These are phyloP conservation scores for Phoma sp. DNA, from an alignment of 2,329 filamentous ascomycete genomes.

Conservation along the genomic window DNA sequence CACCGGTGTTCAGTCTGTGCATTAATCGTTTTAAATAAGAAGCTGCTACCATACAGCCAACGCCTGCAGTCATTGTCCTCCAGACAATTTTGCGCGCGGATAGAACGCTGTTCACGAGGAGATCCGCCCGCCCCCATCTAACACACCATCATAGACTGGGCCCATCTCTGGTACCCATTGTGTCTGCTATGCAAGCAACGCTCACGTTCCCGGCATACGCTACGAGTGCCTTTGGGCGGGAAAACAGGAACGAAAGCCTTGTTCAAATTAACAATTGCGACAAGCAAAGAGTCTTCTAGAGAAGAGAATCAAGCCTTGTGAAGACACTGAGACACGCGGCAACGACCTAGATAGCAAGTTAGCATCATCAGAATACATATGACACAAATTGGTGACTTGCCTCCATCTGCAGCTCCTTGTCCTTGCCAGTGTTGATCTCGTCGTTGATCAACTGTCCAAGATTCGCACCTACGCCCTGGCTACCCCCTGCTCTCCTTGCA, in stretches of 20 bases:
- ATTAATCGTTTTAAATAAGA: conserved; percentile 28
- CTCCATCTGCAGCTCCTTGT: conserved; percentile 95
- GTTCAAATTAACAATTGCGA: conserved; percentile 15
- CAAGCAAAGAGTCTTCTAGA: conserved; percentile 60
- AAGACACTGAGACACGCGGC: conserved; percentile 97
- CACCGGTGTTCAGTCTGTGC: conserved; percentile 9
- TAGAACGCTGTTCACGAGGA: conserved; percentile 37
- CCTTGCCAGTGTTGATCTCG: conserved; percentile 84
- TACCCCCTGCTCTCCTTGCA: conserved; percentile 75
- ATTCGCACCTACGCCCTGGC: conserved; percentile 88
- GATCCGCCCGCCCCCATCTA: conserved; percentile 6
- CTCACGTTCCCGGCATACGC: neutral
- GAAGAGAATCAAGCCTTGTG: conserved; percentile 92
- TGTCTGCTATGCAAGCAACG: conserved; percentile 5
- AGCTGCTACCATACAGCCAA: conserved; percentile 26
- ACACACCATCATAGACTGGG: conserved; percentile 8
- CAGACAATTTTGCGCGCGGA: conserved; percentile 32
- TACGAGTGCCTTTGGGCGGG: neutral
- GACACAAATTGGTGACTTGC: conserved; percentile 56
- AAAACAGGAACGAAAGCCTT: neutral
- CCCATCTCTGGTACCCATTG: neutral
- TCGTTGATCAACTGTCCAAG: conserved; percentile 85
- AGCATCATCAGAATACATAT: neutral
- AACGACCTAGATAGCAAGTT: conserved; percentile 64
- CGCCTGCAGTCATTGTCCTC: conserved; percentile 26